Percentiles rank a stretch among this genome's conserved stretches.
Conservation (phyloP, 805 yeast genomes). For the Gaillardinia entomophila region DNA sequence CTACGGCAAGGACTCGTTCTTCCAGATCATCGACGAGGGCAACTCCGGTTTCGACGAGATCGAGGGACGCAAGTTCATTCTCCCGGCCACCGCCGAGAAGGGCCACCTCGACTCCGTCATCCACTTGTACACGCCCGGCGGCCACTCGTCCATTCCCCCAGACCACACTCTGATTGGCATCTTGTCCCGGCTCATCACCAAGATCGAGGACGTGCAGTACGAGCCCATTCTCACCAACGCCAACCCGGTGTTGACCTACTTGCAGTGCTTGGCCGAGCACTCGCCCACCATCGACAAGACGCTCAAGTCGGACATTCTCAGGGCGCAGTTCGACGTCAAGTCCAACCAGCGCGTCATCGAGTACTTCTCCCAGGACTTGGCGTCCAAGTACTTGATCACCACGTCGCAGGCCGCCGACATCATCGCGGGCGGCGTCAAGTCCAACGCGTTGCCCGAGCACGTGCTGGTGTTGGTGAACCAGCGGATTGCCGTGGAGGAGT, state of each 20-base stretch:
- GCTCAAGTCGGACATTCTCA: slow-evolving; percentile 32
- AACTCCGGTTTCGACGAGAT: slow-evolving; percentile 11
- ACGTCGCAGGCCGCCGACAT: slow-evolving; percentile 48
- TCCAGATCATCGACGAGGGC: slow-evolving; percentile 43
- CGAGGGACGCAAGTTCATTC: slow-evolving; percentile 35
- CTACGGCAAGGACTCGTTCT: slow-evolving; percentile 39
- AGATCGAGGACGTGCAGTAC: slow-evolving; percentile 33
- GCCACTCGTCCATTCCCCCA: slow-evolving; percentile 48
- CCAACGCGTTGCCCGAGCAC: slow-evolving; percentile 47
- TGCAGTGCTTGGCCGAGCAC: slow-evolving; percentile 44
- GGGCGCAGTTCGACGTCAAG: slow-evolving; percentile 25
- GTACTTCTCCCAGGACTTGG: slow-evolving; percentile 18
- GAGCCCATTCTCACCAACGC: slow-evolving; percentile 32
- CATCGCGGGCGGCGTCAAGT: slow-evolving; percentile 43
- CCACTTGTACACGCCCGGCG: slow-evolving; percentile 41
- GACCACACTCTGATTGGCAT: slow-evolving; percentile 45
- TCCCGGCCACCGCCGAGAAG: slow-evolving; percentile 45
- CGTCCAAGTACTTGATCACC: slow-evolving; percentile 31
- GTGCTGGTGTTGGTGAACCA: slow-evolving; percentile 40
- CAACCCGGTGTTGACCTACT: slow-evolving; percentile 40
- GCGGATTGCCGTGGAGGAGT: slow-evolving; percentile 41
- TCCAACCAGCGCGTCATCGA: slow-evolving; percentile 35
- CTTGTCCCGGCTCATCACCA: slow-evolving; percentile 34
- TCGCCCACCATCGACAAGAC: slow-evolving; percentile 24
- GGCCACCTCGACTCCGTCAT: slow-evolving; percentile 40